Evolutionary conservation across 257 asterid species (phyloP), one percentile per base, ranked within the genome.

Genomic region (Anisodus acutangulus): DNA sequence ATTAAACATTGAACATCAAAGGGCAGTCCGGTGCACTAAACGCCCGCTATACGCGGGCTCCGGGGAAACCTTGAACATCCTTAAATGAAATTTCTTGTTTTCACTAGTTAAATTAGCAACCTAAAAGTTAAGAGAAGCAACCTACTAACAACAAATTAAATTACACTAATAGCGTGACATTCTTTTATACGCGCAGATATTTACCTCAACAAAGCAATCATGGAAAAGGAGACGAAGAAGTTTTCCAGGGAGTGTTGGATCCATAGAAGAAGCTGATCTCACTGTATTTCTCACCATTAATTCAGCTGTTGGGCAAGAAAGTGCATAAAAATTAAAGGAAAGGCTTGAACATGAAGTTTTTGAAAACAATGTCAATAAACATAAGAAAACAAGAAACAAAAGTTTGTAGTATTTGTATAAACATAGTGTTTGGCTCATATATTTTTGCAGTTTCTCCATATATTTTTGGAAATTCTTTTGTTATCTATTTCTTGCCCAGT

Each of bases 121-220:
- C 9, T 49, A 9, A 49, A 49, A 49, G 6, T 4, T 49, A 49
- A 49, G 9, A 9, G 9, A 49, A 49, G 9, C 9, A 49, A 6
- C 55, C 10, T 51, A 9, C 55, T 51, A 41, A 51, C 9, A 6
- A 51, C 10, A 2, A 6, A 9, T 51, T 41, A 70, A 69, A 35
- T 12, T 37, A 68, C 11, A 9, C 5, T 68, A 6, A 13, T 68
- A 7, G 9, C 15, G 0, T 0, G 37, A 68, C 6, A 0, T 37
- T 13, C 3, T 35, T 0, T 6, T 35, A 66, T 5, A 37, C 0
- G 0, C 6, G 47, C 3, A 4, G 58, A 71, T 10, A 60, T 70
- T 49, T 8, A 93, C 98, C 97, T 94, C 95, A 8, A 94, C 87
- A 64, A 94, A 94, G 86, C 98, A 94, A 79, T 94, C 97, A 39